Percentiles rank a stretch among this genome's conserved stretches.
Conservation (phyloP, 2,329 filamentous ascomycete genomes). For the Arthrocladium fulminans region DNA sequence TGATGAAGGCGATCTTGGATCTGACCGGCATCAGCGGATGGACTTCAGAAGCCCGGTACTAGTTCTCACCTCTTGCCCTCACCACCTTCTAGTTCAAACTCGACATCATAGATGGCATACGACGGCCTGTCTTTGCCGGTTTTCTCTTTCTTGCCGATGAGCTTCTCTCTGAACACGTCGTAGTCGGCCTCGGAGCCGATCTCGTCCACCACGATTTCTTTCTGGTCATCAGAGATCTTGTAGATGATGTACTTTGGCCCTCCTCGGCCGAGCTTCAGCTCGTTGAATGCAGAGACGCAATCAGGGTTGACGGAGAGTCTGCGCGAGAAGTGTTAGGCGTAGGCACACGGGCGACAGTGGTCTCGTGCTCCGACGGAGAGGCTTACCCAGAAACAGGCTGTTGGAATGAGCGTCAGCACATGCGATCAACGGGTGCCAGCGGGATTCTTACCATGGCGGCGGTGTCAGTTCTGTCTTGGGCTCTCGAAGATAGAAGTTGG, state of each 20-base stretch:
- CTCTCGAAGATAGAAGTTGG: not conserved
- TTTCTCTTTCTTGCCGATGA: constrained; percentile 34
- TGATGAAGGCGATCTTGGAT: constrained; percentile 46
- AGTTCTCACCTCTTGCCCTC: constrained; percentile 40
- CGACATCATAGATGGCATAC: constrained; percentile 44
- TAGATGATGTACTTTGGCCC: constrained; percentile 44
- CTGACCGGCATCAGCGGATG: constrained; percentile 23
- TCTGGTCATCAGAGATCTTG: constrained; percentile 44
- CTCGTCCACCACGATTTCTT: constrained; percentile 41
- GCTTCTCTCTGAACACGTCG: constrained; percentile 40
- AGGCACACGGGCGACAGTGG: not conserved
- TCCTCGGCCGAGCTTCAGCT: constrained; percentile 37
- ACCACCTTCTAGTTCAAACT: constrained; percentile 39
- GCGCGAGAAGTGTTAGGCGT: constrained; percentile 13
- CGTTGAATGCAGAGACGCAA: constrained; percentile 39
- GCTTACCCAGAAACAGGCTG: constrained; percentile 24
- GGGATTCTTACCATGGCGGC: constrained; percentile 17
- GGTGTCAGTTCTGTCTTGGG: not conserved
- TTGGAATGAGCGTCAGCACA: constrained; percentile 7
- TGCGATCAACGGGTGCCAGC: not conserved
- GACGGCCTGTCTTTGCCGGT: constrained; percentile 38
- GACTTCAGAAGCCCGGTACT: not conserved
- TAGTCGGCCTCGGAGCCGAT: constrained; percentile 37
- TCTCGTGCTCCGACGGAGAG: not conserved
- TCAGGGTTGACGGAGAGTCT: constrained; percentile 41